Conservation (phyloP, 2,329 filamentous ascomycete genomes). For the Zopfia rhizophila region DNA sequence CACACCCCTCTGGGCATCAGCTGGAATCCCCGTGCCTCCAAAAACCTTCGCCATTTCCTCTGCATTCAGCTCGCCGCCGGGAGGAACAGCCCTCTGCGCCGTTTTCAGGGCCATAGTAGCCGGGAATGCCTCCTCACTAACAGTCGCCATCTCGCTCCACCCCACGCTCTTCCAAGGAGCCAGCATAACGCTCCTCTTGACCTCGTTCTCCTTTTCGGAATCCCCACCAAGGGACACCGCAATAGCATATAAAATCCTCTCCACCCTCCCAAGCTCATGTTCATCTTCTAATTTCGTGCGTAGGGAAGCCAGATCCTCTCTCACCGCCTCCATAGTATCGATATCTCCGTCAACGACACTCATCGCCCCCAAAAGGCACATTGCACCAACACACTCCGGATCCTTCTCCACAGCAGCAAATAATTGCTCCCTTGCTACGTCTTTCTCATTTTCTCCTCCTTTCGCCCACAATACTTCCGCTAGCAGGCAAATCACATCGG, state of each 20-base stretch:
- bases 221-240: conserved; percentile 64
- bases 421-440: conserved; percentile 80
- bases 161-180: conserved; percentile 81
- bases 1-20: conserved; percentile 80
- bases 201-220: conserved; percentile 69
- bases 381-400: conserved; percentile 79
- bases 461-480: conserved; percentile 95
- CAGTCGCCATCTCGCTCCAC: conserved; percentile 78
- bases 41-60: conserved; percentile 77
- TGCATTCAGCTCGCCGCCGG: conserved; percentile 73
- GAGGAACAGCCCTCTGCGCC: conserved; percentile 78
- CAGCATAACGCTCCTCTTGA: conserved; percentile 81
- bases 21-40: conserved; percentile 74
- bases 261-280: conserved; percentile 74
- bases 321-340: conserved; percentile 82
- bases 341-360: conserved; percentile 82
- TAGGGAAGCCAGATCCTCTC: conserved; percentile 78
- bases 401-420: conserved; percentile 81
- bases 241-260: conserved; percentile 79
- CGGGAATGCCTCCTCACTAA: conserved; percentile 61
- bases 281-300: conserved; percentile 73
- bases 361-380: conserved; percentile 84
- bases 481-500: conserved; percentile 86
- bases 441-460: conserved; percentile 76
- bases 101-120: conserved; percentile 85